Evolutionary conservation across 768 basidiomycete genomes (phyloP), one percentile per base, ranked within the genome.

Genomic region (Russula dissimulans): DNA sequence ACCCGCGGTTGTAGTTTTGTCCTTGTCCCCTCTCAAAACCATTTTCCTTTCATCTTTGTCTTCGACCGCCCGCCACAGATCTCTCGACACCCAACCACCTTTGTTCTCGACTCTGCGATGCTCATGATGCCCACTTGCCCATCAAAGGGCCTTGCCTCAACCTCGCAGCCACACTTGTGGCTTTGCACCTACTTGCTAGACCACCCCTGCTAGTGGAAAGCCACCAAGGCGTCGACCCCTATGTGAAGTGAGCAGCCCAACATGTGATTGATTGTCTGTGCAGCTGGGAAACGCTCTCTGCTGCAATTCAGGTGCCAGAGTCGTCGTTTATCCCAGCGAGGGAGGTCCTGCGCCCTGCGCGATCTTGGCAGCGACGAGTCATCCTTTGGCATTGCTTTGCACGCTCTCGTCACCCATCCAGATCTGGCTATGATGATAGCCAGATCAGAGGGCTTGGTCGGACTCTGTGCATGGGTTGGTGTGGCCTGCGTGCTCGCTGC

Each of bases 331-430:
- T 66, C 1, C 69, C 69, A 6, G 77, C 81, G n/a, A 77, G 76
- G 14, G 69, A 62, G 5, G 77, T 85, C n/a, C n/a, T n/a, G n/a
- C n/a, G n/a, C n/a, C 66, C 70, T 91, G 26, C 79, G 78, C 61
- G 84, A 89, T 38, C 74, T 89, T 14, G 79, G 82, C 11, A 70
- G 74, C 1, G 84, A 85, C 50, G 89, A 90, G 63, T 78, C 80
- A 58, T 79, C 86, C 1, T 76, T 86, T 54, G 89, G 88, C 6
- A 82, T 86, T 48, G 89, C 85, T 85, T 73, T 91, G 12, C 82
- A 80, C 56, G 84, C 82, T 10, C 82, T 90, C 79, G 75, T 82
- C 31, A 76, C 77, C n/a, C 80, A 86, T 46, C 74, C 72, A 0
- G 79, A 81, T 56, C 70, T 90, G 14, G 67, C 77, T 46, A 66